Percentiles rank a stretch among this genome's conserved stretches.
Evolutionary conservation across 257 asterid genomes (phyloP).

Genomic region (Coffea canephora): DNA sequence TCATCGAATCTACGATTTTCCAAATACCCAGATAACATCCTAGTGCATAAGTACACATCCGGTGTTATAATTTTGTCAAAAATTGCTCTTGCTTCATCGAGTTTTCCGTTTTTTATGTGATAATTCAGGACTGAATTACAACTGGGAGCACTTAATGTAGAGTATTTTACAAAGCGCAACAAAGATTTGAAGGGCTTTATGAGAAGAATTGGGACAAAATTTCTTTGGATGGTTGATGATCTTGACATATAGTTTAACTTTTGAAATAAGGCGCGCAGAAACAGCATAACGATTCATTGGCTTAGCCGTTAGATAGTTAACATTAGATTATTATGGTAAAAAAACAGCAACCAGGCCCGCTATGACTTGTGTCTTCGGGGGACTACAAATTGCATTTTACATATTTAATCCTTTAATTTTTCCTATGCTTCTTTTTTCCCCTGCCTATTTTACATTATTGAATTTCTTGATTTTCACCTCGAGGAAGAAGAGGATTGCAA

Average conservation of each 20-base stretch:
- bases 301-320: too few relatives aligned
- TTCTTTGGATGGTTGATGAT: constrained; percentile 11
- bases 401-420: too few relatives aligned
- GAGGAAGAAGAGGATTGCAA: too few relatives aligned
- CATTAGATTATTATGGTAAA: too few relatives aligned
- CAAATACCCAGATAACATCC: constrained; percentile 47
- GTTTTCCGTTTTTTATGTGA: constrained; percentile 34
- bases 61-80: constrained; percentile 34
- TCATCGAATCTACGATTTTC: constrained; percentile 50
- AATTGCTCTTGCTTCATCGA: constrained; percentile 34
- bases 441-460: too few relatives aligned
- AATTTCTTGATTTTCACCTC: too few relatives aligned
- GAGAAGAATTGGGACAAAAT: constrained; percentile 3
- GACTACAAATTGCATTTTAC: too few relatives aligned
- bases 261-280: constrained; percentile 36
- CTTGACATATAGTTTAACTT: constrained; percentile 20
- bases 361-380: too few relatives aligned
- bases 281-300: constrained; percentile 31
- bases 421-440: too few relatives aligned
- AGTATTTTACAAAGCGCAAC: constrained; percentile 11
- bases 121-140: constrained; percentile 28
- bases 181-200: constrained; percentile 24
- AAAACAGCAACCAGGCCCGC: too few relatives aligned
- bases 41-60: constrained; percentile 56
- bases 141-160: constrained; percentile 14